phyloP scores from a whole-genome alignment of 768 basidiomycete species.

The Boletus tomentosulus region DNA sequence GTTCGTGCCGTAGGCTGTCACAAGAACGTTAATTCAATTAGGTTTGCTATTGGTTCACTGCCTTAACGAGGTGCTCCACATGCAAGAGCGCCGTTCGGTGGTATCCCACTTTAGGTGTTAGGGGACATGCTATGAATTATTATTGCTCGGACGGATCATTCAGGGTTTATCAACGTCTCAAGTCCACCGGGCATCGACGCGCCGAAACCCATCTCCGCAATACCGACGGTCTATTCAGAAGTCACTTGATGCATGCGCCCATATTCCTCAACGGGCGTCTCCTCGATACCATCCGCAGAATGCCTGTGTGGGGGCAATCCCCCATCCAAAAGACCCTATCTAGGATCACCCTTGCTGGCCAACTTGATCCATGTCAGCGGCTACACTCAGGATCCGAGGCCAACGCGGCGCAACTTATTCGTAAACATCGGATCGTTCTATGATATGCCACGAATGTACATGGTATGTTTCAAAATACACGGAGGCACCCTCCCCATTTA shows the following conservation, averaged over 20 bases:
- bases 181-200: neutral
- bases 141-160: constrained; percentile 8
- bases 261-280: neutral
- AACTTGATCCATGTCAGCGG: neutral
- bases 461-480: neutral
- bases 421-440: neutral
- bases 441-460: neutral
- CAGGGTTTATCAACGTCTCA: constrained; percentile 4
- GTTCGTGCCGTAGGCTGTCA: too few species aligned
- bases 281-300: neutral
- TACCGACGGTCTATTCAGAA: neutral
- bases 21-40: neutral
- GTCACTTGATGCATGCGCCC: neutral
- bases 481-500: neutral
- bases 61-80: neutral
- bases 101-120: neutral
- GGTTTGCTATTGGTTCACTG: neutral
- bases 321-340: neutral
- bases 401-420: neutral
- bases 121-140: neutral
- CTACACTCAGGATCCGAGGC: neutral
- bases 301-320: neutral
- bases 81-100: neutral
- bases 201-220: neutral
- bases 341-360: neutral